Evolutionary conservation across 495 filamentous ascomycete species (phyloP).

Genomic region (Penicillium soppii): DNA sequence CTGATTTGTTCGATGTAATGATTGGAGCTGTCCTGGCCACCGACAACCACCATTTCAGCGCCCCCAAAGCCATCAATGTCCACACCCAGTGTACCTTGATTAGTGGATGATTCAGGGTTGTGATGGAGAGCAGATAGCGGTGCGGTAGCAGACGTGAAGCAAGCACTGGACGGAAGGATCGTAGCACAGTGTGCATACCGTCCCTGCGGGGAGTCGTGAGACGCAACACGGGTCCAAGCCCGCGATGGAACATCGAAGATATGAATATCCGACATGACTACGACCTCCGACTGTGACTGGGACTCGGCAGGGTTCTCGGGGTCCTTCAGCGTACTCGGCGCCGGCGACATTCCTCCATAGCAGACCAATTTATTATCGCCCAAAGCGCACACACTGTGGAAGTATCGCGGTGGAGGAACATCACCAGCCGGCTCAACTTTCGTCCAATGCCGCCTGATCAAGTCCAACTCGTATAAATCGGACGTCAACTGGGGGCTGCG

Average conservation of each 20-base stretch:
- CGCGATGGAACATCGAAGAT: conserved; percentile 87
- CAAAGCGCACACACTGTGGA: conserved; percentile 90
- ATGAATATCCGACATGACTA: conserved; percentile 97
- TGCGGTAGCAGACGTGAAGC: conserved; percentile 78
- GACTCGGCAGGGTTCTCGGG: conserved; percentile 42
- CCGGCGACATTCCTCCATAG: conserved; percentile 96
- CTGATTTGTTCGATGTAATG: conserved; percentile 98
- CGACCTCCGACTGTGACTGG: conserved; percentile 81
- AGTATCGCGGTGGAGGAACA: conserved; percentile 87
- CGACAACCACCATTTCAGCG: conserved; percentile 95
- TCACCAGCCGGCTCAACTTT: conserved; percentile 83
- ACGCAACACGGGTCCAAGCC: conserved; percentile 81
- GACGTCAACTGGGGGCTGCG: conserved; percentile 80
- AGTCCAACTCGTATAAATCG: conserved; percentile 89
- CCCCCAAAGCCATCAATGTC: conserved; percentile 87
- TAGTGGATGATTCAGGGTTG: conserved; percentile 75
- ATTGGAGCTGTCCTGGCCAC: conserved; percentile 95
- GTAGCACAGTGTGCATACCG: conserved; percentile 96
- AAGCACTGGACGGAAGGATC: conserved; percentile 82
- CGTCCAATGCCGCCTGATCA: conserved; percentile 88
- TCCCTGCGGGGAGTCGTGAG: conserved; percentile 82
- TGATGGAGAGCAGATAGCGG: conserved; percentile 84
- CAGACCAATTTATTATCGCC: conserved; percentile 96
- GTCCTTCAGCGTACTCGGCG: conserved; percentile 48
- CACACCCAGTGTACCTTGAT: conserved; percentile 82